Evolutionary conservation across 148 eudicot genomes (phyloP), one percentile per base, ranked within the genome.

Genomic region (Rhododendron simsii): DNA sequence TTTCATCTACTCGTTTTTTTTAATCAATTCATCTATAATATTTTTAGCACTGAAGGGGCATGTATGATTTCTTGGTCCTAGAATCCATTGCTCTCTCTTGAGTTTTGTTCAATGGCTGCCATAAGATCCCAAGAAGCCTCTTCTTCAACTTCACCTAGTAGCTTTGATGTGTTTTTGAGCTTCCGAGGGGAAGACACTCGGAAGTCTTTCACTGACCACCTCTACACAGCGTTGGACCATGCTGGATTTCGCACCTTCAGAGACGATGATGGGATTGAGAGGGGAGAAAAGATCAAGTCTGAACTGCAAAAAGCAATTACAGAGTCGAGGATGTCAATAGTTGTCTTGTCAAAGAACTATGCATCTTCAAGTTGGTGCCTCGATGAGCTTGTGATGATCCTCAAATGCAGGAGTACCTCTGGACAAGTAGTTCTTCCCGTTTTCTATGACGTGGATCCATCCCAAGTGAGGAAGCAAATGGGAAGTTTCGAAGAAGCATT

Each of bases 311-410:
- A 63, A 2, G 13, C 69, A 63, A 63, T 63, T 8, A 8, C 0
- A 7, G 69, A 63, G 28, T 63, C 69, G 30, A 63, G 69, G 69
- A 63, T 63, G 28, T 23, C 69, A 63, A 23, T 63, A n/a, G 28
- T 63, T 23, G 69, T 63, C 69, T 63, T 63, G 69, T 63, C 69
- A 63, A 63, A 23, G 28, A 63, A 23, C 69, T 63, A 63, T 0
- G 69, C 69, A 63, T 63, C 69, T 63, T 63, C 69, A 63, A 63
- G 69, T 63, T 63, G 69, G 69, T 63, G 69, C 69, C 69, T 63
- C 1, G 69, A 63, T 23, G 69, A 63, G 28, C 69, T 63, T 23
- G 69, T 63, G 69, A 63, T 63, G 69, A 63, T 63, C 69, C 69
- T 63, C 30, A 63, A 7, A 63, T 2, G 69, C 28, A 63, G 30